Conservation (phyloP, 768 basidiomycete species). For the Xanthoconium purpureum region DNA sequence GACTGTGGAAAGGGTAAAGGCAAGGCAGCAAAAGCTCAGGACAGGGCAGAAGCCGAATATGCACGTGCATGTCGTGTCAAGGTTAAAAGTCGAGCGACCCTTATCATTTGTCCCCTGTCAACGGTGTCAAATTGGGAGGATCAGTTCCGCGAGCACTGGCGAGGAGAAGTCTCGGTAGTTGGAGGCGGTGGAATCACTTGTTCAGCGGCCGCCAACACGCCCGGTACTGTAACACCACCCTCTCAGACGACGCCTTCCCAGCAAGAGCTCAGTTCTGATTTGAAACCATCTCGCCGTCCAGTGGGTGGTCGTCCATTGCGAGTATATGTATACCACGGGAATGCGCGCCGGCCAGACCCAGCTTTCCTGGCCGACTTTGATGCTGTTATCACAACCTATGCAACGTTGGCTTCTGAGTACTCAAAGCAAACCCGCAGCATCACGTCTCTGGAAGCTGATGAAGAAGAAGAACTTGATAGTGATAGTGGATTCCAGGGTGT, state of each 20-base stretch:
- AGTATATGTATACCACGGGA: constrained; percentile 96
- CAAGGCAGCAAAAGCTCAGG: constrained; percentile 62
- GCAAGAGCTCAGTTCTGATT: constrained; percentile 24
- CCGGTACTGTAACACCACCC: constrained; percentile 37
- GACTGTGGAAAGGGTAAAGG: constrained; percentile 54
- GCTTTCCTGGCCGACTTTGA: constrained; percentile 89
- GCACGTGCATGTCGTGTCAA: constrained; percentile 74
- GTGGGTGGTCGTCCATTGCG: constrained; percentile 57
- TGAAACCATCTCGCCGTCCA: constrained; percentile 34
- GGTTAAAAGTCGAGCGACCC: constrained; percentile 79
- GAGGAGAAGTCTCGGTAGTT: constrained; percentile 76
- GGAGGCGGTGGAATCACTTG: constrained; percentile 63
- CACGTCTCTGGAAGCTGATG: constrained; percentile 55
- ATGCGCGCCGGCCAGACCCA: constrained; percentile 82
- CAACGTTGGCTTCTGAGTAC: constrained; percentile 91
- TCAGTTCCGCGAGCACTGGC: constrained; percentile 97
- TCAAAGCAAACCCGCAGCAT: constrained; percentile 80
- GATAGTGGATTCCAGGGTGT: constrained; percentile 60
- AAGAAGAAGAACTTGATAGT: constrained; percentile 63
- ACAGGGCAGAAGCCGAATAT: constrained; percentile 70
- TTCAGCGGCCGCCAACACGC: constrained; percentile 29
- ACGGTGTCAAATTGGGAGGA: constrained; percentile 99
- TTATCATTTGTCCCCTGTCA: constrained; percentile 95
- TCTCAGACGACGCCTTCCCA: constrained; percentile 33
- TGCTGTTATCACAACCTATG: constrained; percentile 95